Percentiles rank a stretch among this genome's conserved stretches.
Conservation (phyloP, 352 stramenopile genomes). For the Phytophthora brassicae region DNA sequence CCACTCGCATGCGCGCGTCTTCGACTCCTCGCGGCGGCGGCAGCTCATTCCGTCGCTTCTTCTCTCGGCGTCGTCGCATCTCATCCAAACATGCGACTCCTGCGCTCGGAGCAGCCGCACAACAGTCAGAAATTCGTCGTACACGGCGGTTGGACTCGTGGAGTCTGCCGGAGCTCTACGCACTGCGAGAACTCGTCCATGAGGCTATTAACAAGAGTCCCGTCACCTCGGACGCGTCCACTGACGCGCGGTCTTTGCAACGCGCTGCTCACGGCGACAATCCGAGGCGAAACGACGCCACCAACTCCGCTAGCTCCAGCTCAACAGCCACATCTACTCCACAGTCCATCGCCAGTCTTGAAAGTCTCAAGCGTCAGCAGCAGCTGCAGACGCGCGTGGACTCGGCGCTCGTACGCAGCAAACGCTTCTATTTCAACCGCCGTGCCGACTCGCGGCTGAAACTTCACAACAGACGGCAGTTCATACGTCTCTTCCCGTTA, state of each 20-base stretch:
- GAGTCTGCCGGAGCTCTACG: conserved; percentile 55
- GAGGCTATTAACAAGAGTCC: conserved; percentile 35
- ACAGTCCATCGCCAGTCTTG: conserved; percentile 11
- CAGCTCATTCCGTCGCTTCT: conserved; percentile 31
- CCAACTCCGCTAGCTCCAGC: conserved; percentile 29
- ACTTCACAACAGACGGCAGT: conserved; percentile 40
- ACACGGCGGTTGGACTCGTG: conserved; percentile 53
- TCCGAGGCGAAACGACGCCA: conserved; percentile 8
- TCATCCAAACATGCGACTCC: neutral
- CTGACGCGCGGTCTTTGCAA: conserved; percentile 9
- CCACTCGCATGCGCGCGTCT: conserved; percentile 14
- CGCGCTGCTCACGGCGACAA: conserved; percentile 8
- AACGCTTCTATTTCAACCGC: conserved; percentile 47
- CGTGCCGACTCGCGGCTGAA: conserved; percentile 44
- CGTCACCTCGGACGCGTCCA: conserved; percentile 8
- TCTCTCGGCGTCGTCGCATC: conserved; percentile 21
- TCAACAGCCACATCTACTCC: conserved; percentile 25
- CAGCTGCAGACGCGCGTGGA: conserved; percentile 31
- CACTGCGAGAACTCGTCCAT: conserved; percentile 58
- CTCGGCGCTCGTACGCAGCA: conserved; percentile 29
- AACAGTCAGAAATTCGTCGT: conserved; percentile 25
- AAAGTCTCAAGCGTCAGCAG: conserved; percentile 23
- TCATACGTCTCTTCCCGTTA: conserved; percentile 64
- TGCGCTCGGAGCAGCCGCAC: conserved; percentile 4
- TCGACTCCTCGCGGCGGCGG: conserved; percentile 11